Conservation (phyloP, 2,329 filamentous ascomycete genomes). For the Phialemonium atrogriseum region DNA sequence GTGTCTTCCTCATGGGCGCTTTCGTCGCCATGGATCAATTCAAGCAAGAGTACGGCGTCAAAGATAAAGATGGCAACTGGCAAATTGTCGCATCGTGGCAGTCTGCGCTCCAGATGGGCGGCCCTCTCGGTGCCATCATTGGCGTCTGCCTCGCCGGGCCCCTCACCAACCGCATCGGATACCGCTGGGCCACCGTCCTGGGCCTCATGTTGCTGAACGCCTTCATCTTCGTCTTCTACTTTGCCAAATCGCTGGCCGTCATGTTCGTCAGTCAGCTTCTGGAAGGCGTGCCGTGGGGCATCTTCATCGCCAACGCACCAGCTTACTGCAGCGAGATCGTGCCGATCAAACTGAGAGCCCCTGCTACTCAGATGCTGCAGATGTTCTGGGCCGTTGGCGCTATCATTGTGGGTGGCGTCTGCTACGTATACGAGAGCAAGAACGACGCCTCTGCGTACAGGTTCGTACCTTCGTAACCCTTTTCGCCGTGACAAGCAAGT, state of each 20-base stretch:
- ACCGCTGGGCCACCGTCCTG: slow-evolving; percentile 49
- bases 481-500: too few relatives aligned
- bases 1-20: slow-evolving; percentile 51
- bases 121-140: slow-evolving; percentile 50
- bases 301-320: slow-evolving; percentile 58
- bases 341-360: slow-evolving; percentile 47
- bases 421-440: slow-evolving; percentile 41
- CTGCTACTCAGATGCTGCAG: slow-evolving; percentile 54
- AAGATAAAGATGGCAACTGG: slow-evolving; percentile 11
- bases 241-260: slow-evolving; percentile 31
- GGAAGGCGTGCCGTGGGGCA: slow-evolving; percentile 56
- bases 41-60: slow-evolving; percentile 35
- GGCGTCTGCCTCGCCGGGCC: slow-evolving; percentile 53
- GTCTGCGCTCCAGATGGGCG: slow-evolving; percentile 45
- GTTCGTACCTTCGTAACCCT: slow-evolving; percentile 29
- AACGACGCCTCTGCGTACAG: slow-evolving; percentile 27
- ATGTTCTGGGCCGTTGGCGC: slow-evolving; percentile 58
- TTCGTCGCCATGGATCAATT: slow-evolving; percentile 47
- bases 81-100: slow-evolving; percentile 43
- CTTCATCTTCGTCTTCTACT: slow-evolving; percentile 47
- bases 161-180: slow-evolving; percentile 49
- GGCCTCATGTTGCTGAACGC: slow-evolving; percentile 49
- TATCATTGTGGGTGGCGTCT: slow-evolving; percentile 51
- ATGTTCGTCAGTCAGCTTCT: slow-evolving; percentile 47
- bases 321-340: slow-evolving; percentile 56